Evolutionary conservation across 306 rosid species (phyloP), one percentile per base, ranked within the genome.

Genomic region (Aeschynomene evenia): DNA sequence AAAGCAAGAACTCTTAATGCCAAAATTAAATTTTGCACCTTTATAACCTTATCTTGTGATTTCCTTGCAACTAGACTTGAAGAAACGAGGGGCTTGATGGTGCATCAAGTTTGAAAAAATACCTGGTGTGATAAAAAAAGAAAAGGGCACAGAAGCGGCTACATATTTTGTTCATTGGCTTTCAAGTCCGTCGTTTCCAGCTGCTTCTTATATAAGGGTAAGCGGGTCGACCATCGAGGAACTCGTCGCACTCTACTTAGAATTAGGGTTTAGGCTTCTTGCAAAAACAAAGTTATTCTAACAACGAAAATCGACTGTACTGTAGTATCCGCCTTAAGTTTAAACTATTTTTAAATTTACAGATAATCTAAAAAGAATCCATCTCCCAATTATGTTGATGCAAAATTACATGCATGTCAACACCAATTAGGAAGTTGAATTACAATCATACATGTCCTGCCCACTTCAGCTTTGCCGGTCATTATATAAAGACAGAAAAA

Each of bases 71-170:
- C 56, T 12, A 63, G 15, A 72, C 84, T 83, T 12, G 46, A 73
- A 65, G 72, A 50, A 63, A 80, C 87, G 76, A 83, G 80, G 84
- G 87, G 82, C 87, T 79, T 76, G 5, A 7, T 57, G 71, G 77
- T 83, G 87, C 87, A 9, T 67, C 23, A 50, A 10, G 46, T 10
- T 65, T 20, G 11, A 1, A 42, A 58, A 4, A 4, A 66, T 56
- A 22, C 11, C 2, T 14, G 5, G 7, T 4, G 37, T 39, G 1
- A 51, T 40, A 19, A 53, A 33, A 19, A 40, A 55, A 40, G 34
- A 9, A 19, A 13, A 15, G n/a, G 7, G 21, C 14, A 12, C 20
- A 12, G 51, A 20, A 29, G 68, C 21, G 31, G 66, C 78, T 24
- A 31, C 28, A 20, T 4, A 12, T 9, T 29, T n/a, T 28, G 5